Base-by-base conservation (phyloP, 768 basidiomycete genomes). In the Hypsizygus marmoreus region DNA sequence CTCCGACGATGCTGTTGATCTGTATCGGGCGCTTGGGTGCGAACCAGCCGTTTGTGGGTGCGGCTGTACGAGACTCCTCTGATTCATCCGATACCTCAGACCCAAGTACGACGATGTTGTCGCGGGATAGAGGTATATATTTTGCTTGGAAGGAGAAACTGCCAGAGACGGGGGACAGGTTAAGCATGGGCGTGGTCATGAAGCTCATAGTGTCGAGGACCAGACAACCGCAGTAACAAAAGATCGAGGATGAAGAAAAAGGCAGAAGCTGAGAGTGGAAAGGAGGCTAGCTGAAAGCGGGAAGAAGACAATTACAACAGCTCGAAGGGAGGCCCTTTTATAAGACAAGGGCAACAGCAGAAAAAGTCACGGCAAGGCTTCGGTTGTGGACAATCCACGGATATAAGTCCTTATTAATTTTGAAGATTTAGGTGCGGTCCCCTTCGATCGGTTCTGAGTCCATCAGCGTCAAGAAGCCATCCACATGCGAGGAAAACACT, bases 21-120 rank as follows among this genome's bases (percentile, higher is more conserved):
- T 17, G 25, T 8, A 31, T 26, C 8, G 59, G 50, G 2, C 37
- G 46, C 22, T 61, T 60, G 13, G 67, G 56, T 23, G 75, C 59
- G 50, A 79, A 76, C 67, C 69, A 66, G 5, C 77, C 76, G 24
- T 77, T 79, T 16, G 61, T 52, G 7, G 58, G 48, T 11, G 57
- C 40, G 3, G 70, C 59, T 8, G 45, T 45, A 31, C 62, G 65
- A 13, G 46, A 54, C 11, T 54, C 36, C 17, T 49, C 40, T 11
- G 56, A 23, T 26, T 33, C 51, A 9, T 43, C 48, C 16, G 43
- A 43, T 2, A 47, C 39, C 39, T 67, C 63, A 4, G 60, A 45
- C 16, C 65, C 72, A 16, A 77, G 56, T n/a, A 56, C 57, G 14
- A 69, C 34, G 25, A 58, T 62, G 45, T 58, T 51, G 45, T 61